Conservation (phyloP, 2,329 filamentous ascomycete species). For the Tolypocladium paradoxum region DNA sequence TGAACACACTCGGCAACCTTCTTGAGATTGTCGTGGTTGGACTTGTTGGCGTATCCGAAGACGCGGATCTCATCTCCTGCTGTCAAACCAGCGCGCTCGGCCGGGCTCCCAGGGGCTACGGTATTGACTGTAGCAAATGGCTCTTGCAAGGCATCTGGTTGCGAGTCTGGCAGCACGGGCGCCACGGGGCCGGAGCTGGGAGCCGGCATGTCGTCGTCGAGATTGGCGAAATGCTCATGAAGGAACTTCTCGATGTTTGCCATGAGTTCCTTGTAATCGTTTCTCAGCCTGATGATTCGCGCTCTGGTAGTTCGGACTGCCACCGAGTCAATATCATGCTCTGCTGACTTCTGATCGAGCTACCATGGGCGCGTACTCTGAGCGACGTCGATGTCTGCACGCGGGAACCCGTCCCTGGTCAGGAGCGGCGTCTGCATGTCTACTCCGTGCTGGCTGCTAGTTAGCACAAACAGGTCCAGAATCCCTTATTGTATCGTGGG, state of each 20-base stretch:
- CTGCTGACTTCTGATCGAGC: background rate
- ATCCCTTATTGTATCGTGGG: background rate
- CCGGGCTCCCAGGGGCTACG: conserved; percentile 68
- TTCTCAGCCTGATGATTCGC: conserved; percentile 78
- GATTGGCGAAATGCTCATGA: conserved; percentile 79
- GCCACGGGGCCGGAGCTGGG: conserved; percentile 9
- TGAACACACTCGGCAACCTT: conserved; percentile 86
- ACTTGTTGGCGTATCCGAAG: conserved; percentile 75
- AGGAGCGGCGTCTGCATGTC: conserved; percentile 83
- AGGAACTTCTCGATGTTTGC: conserved; percentile 68
- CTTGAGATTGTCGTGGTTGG: conserved; percentile 76
- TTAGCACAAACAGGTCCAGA: conserved; percentile 9
- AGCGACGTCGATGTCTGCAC: conserved; percentile 87
- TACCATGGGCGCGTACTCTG: conserved; percentile 53
- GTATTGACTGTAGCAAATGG: conserved; percentile 82
- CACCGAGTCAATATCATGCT: conserved; percentile 2
- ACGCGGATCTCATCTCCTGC: conserved; percentile 70
- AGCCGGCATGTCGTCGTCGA: conserved; percentile 34
- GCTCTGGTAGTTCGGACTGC: conserved; percentile 85
- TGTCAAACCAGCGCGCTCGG: conserved; percentile 69
- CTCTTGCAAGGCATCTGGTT: conserved; percentile 14
- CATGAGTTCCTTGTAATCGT: conserved; percentile 92
- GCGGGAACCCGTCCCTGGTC: conserved; percentile 83
- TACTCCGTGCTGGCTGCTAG: conserved; percentile 61
- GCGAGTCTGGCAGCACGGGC: conserved; percentile 21